These are phyloP conservation scores for Colletotrichum sp. DNA, from an alignment of 2,329 filamentous ascomycete species.

Conservation along the genomic window DNA sequence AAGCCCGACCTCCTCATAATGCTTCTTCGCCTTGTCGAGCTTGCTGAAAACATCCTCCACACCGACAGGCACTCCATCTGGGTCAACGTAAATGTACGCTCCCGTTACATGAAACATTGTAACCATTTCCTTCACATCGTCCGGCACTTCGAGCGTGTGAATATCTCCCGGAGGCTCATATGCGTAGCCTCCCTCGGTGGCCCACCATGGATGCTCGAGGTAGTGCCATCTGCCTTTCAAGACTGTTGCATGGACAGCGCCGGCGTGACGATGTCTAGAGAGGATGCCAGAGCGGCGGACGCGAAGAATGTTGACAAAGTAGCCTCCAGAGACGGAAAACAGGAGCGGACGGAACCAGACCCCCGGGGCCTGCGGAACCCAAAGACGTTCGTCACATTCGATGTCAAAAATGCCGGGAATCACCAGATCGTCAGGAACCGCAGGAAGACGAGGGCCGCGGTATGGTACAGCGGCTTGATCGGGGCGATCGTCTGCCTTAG, in stretches of 20 bases:
- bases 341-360: slow-evolving; percentile 36
- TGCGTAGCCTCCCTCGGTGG: slow-evolving; percentile 35
- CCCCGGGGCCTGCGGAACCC: slow-evolving; percentile 33
- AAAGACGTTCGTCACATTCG: slow-evolving; percentile 33
- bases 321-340: slow-evolving; percentile 29
- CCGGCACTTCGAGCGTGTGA: slow-evolving; percentile 37
- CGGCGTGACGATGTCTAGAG: slow-evolving; percentile 36
- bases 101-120: slow-evolving; percentile 39
- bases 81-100: slow-evolving; percentile 38
- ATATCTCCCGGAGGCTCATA: slow-evolving; percentile 39
- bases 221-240: slow-evolving; percentile 38
- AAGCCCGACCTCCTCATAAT: slow-evolving; percentile 36
- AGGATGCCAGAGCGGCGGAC: slow-evolving; percentile 25
- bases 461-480: background rate
- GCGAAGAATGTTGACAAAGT: background rate
- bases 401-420: slow-evolving; percentile 29
- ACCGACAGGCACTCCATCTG: slow-evolving; percentile 31
- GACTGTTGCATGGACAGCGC: slow-evolving; percentile 35
- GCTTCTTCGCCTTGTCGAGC: slow-evolving; percentile 29
- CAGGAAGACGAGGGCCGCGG: slow-evolving; percentile 11
- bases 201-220: slow-evolving; percentile 40
- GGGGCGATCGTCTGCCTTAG: background rate
- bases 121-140: slow-evolving; percentile 36
- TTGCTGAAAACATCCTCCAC: slow-evolving; percentile 40
- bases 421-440: slow-evolving; percentile 26